Percentiles rank a stretch among this genome's conserved stretches.
Evolutionary conservation across 495 filamentous ascomycete genomes (phyloP).

Genomic region (Penicillium malachiteum): DNA sequence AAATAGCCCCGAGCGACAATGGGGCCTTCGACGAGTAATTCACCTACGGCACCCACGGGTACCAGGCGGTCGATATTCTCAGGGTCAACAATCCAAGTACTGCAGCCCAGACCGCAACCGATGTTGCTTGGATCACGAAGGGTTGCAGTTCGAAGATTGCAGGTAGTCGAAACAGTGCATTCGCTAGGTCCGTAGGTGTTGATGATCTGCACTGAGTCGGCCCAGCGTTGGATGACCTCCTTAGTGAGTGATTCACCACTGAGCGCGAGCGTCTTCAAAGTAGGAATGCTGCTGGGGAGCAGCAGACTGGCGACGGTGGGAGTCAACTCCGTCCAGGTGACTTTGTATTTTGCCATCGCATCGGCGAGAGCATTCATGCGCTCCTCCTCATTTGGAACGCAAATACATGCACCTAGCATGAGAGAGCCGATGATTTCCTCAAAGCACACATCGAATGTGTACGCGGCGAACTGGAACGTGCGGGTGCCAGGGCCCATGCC

Average conservation of each 20-base stretch:
- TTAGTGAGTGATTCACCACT: constrained; percentile 17
- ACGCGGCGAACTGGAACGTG: constrained; percentile 15
- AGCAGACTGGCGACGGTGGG: constrained; percentile 16
- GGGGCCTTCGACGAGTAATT: constrained; percentile 46
- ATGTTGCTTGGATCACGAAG: constrained; percentile 28
- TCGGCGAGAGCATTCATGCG: constrained; percentile 6
- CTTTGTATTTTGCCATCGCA: constrained; percentile 4
- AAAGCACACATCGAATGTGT: constrained; percentile 9
- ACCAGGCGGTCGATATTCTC: constrained; percentile 27
- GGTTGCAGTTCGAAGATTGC: not conserved
- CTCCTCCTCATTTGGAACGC: constrained; percentile 22
- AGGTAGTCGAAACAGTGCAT: constrained; percentile 10
- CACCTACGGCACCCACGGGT: constrained; percentile 40
- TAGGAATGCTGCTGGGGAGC: constrained; percentile 9
- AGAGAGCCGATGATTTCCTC: constrained; percentile 26
- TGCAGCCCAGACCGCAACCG: constrained; percentile 27
- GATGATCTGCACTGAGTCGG: constrained; percentile 16
- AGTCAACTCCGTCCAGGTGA: constrained; percentile 15
- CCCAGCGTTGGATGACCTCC: constrained; percentile 38
- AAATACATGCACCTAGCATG: constrained; percentile 22
- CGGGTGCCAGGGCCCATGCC: not conserved
- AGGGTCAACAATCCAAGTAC: constrained; percentile 45
- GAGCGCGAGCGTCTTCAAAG: constrained; percentile 20
- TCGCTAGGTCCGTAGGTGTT: constrained; percentile 27
- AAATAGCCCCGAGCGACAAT: constrained; percentile 44